Base-by-base conservation (phyloP, 169 alveolate genomes). In the Plasmodium gallinaceum region DNA sequence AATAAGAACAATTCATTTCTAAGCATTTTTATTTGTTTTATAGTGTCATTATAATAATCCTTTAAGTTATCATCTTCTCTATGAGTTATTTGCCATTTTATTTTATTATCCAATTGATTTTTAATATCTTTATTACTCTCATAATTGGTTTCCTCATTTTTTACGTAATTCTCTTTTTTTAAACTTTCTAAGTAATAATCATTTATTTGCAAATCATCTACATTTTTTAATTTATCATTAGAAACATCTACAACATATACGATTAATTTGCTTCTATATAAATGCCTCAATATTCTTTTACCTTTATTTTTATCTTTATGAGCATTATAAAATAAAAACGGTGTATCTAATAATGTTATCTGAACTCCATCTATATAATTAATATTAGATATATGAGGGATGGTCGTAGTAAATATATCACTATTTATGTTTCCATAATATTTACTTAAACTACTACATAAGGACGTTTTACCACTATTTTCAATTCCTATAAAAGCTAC, bases 351-450 rank as follows among this genome's bases (percentile, higher is more conserved):
- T 14, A 94, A 90, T 43, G 95, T 65, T 12, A 94, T 78, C 45
- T 94, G 94, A 16, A 94, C 93, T 18, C 96, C 96, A 71, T 94
- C 96, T 32, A 92, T 73, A 75, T 92, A 94, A 74, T 88, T 94
- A 69, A 94, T 74, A 42, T 92, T 90, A 1, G 96, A 93, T 18
- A 92, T 78, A 61, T 94, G 96, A 26, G 96, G 96, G 60, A 94
- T 88, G 0, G 96, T 94, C 10, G 96, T 94, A 42, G 95, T 92
- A 45, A 93, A 94, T 26, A 88, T 94, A 68, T 94, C 94, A 18
- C 93, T 94, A 39, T 94, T 95, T 20, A 94, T 94, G 48, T 95
- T 74, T 12, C 95, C 93, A 93, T 83, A 90, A 64, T 94, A 94
- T 14, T 92, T 74, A 37, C 95, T 94, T 12, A 94, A 66, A 14